These are phyloP conservation scores for Xylariaceae sp. DNA, from an alignment of 2,329 filamentous ascomycete species.

Conservation along the genomic window DNA sequence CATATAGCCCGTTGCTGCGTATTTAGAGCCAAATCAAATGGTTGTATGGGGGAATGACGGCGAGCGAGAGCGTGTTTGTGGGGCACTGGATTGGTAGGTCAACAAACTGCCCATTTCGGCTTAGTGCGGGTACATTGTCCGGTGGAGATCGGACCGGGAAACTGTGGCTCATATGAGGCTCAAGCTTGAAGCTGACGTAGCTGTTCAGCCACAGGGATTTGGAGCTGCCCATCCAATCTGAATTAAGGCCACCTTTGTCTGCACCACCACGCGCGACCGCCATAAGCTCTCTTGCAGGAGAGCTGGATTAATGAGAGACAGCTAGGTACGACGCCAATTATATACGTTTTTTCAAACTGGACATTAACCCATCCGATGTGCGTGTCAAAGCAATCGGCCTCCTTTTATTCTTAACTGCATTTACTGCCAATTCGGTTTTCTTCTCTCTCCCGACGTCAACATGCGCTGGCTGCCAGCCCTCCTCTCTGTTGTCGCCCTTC, in stretches of 20 bases:
- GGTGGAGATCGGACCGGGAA: neutral
- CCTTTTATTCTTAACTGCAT: constrained; percentile 7
- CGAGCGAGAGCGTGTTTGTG: constrained; percentile 28
- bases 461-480: constrained; percentile 75
- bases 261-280: neutral
- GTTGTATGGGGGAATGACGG: constrained; percentile 17
- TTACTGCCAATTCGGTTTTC: constrained; percentile 22
- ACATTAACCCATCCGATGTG: constrained; percentile 20
- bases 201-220: neutral
- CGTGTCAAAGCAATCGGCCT: constrained; percentile 10
- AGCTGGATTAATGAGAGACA: constrained; percentile 7
- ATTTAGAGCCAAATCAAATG: neutral
- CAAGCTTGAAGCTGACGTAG: constrained; percentile 21
- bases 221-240: neutral
- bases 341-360: too few species aligned
- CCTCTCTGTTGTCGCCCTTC: constrained; percentile 64
- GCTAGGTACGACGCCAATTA: too few species aligned
- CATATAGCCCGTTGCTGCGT: neutral
- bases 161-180: constrained; percentile 13
- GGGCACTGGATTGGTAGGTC: constrained; percentile 20
- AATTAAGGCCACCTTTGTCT: constrained; percentile 32
- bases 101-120: constrained; percentile 29
- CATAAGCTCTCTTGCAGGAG: neutral
- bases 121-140: constrained; percentile 5
- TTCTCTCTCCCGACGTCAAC: constrained; percentile 44